Evolutionary conservation across 2,329 filamentous ascomycete genomes (phyloP).

Genomic region (Aspergillus neotritici): DNA sequence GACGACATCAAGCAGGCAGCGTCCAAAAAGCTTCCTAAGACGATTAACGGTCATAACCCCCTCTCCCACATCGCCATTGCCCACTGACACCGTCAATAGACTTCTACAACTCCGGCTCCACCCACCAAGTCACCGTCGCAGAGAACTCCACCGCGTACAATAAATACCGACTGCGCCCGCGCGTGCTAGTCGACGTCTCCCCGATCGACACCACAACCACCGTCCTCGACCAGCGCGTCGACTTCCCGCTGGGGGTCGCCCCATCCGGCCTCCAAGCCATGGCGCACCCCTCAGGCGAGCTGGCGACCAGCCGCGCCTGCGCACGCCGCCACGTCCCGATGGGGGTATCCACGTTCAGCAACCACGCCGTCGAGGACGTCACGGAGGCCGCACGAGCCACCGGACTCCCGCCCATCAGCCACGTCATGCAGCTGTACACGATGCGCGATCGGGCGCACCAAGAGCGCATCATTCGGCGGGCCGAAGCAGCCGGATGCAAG

Average conservation of each 20-base stretch:
- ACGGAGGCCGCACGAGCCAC: constrained; percentile 23
- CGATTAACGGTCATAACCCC: too few species aligned
- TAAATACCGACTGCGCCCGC: constrained; percentile 45
- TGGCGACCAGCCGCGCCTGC: constrained; percentile 46
- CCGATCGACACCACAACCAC: constrained; percentile 39
- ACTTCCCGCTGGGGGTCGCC: constrained; percentile 50
- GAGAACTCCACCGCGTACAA: constrained; percentile 51
- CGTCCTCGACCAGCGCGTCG: constrained; percentile 40
- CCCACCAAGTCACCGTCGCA: constrained; percentile 30
- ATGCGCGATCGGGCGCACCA: constrained; percentile 22
- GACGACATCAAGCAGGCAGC: too few species aligned
- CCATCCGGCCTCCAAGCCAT: constrained; percentile 50
- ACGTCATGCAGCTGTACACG: constrained; percentile 24
- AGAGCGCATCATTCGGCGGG: constrained; percentile 23
- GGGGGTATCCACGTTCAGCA: constrained; percentile 47
- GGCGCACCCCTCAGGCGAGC: constrained; percentile 49
- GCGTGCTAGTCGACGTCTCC: constrained; percentile 40
- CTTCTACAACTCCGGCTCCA: constrained; percentile 53
- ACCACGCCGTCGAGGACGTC: constrained; percentile 44
- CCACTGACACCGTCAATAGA: constrained; percentile 26
- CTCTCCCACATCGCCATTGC: too few species aligned
- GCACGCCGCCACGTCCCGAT: constrained; percentile 40
- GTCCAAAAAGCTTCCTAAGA: too few species aligned
- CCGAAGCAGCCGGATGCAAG: constrained; percentile 35
- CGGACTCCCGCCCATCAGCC: constrained; percentile 10